Base-by-base conservation (phyloP, 768 basidiomycete genomes). In the Tulasnella calospora region DNA sequence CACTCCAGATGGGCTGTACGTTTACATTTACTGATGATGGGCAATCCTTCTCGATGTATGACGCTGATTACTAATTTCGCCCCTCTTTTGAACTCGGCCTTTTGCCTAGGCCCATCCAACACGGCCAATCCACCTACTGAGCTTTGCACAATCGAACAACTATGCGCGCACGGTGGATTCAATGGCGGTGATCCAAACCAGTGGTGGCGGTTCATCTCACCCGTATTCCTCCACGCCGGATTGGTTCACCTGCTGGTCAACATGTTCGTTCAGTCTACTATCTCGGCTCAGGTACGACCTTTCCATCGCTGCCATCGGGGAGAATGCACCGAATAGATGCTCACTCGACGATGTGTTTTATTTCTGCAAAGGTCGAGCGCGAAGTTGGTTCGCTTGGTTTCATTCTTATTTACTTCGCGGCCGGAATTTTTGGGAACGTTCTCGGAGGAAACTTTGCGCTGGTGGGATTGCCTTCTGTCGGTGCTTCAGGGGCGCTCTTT, bases 151-250 rank as follows among this genome's bases (percentile, higher is more conserved):
- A 85, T 99, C 6, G 92, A 92, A 82, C 88, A 91, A 0, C 86
- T 98, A 9, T 99, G 97, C 84, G 95, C 92, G 4, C 96, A 96
- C 83, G 95, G 95, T 74, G 94, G 94, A 15, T 88, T 89, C 81
- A 81, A 85, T 12, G 84, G 83, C 13, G 81, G 84, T 51, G 83
- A 83, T 3, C 90, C 89, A 0, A 84, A 90, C 80, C 90, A 91
- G 80, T 89, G 86, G 85, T 91, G 71, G 81, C 93, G 94, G 80
- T 96, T 96, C 82, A 92, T 96, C 81, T 90, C 91, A 1, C 89
- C 96, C 12, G 92, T 97, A 73, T 98, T 99, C 83, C 85, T 98
- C 7, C 97, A 99, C 81, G 98, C 95, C 15, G 97, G 97, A n/a
- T 87, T 99, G 78, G 87, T 99, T n/a, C 97, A 99, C 83, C 87